Evolutionary conservation across 108 stramenopile species (phyloP).

Genomic region (Schizochytrium sp.): DNA sequence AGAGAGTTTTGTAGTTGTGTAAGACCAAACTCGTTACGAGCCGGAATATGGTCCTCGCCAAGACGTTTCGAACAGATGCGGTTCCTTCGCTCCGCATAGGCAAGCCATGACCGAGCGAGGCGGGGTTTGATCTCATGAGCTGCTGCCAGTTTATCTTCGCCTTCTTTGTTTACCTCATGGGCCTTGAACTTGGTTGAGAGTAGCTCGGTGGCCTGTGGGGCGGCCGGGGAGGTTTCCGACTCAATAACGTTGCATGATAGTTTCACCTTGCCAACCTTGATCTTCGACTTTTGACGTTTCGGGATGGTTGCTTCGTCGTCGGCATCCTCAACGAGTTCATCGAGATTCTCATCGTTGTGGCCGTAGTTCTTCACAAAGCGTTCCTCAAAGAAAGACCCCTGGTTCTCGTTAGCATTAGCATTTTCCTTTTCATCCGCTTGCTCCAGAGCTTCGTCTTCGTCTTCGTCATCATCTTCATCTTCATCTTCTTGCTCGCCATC

Average conservation of each 20-base stretch:
- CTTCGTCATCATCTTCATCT: neutral
- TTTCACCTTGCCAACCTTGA: neutral
- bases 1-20: slow-evolving; percentile 10
- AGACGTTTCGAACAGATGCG: neutral
- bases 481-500: neutral
- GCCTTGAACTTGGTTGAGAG: neutral
- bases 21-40: neutral
- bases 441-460: neutral
- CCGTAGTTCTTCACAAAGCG: slow-evolving; percentile 35
- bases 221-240: too few relatives aligned
- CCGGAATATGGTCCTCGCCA: slow-evolving; percentile 14
- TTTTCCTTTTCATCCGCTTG: neutral
- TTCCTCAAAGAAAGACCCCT: neutral
- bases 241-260: too few relatives aligned
- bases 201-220: neutral
- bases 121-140: neutral
- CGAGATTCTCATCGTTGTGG: slow-evolving; percentile 19
- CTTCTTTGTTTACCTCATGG: neutral
- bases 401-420: neutral
- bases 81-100: slow-evolving; percentile 24
- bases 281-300: neutral
- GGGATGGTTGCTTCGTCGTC: neutral
- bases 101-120: neutral
- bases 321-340: neutral
- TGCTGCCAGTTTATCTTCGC: neutral